Conservation (phyloP, 495 filamentous ascomycete genomes). For the Xylaria scruposa region DNA sequence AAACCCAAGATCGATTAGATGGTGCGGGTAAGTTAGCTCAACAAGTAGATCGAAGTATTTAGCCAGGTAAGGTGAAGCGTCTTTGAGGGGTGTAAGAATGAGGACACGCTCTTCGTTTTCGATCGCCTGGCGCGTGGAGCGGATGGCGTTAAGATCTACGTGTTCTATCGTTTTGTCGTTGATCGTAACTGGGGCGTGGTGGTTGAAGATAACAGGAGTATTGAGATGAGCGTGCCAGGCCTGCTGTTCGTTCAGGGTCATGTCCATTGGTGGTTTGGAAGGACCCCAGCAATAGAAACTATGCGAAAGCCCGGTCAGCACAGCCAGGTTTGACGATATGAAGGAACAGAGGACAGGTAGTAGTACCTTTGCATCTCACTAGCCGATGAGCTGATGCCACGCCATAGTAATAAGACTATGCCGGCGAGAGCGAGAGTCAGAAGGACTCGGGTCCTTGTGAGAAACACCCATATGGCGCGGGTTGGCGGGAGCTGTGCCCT, state of each 20-base stretch:
- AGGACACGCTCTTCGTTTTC: conserved; percentile 88
- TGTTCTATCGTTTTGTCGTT: conserved; percentile 79
- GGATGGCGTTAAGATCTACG: conserved; percentile 85
- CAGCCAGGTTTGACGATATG: conserved; percentile 10
- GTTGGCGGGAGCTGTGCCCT: conserved; percentile 81
- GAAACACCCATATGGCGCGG: conserved; percentile 75
- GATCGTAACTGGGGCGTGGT: conserved; percentile 83
- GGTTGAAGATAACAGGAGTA: conserved; percentile 95
- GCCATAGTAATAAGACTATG: conserved; percentile 86
- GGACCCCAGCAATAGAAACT: conserved; percentile 99
- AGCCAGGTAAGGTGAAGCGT: conserved; percentile 78
- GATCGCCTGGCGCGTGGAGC: conserved; percentile 78
- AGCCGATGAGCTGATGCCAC: conserved; percentile 80
- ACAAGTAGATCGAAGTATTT: conserved; percentile 94
- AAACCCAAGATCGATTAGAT: conserved; percentile 94
- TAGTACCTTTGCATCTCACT: conserved; percentile 88
- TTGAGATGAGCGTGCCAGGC: conserved; percentile 87
- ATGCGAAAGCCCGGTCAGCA: conserved; percentile 35
- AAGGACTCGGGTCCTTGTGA: conserved; percentile 81
- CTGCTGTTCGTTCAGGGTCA: conserved; percentile 87
- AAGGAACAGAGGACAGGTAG: background rate
- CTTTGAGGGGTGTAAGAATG: conserved; percentile 91
- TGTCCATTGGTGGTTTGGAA: conserved; percentile 89
- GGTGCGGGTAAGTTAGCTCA: conserved; percentile 90
- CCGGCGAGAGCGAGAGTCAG: conserved; percentile 74